Evolutionary conservation across 208 protist genomes (phyloP), one percentile per base, ranked within the genome.

Genomic region (Leishmania turanica): DNA sequence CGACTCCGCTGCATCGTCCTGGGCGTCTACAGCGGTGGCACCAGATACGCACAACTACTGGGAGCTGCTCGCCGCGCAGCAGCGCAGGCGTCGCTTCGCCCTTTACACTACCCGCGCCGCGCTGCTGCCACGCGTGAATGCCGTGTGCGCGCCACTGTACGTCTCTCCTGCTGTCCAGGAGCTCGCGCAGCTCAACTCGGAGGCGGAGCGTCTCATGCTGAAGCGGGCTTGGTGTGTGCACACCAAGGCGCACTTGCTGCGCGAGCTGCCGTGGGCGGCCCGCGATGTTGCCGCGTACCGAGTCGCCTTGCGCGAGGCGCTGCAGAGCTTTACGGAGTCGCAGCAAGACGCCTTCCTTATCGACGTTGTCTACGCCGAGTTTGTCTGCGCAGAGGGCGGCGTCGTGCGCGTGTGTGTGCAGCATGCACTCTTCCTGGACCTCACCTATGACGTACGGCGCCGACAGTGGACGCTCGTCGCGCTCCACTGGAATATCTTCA

Each of bases 161-260:
- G 71, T 93, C 37, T 93, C 93, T 17, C 93, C 91, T 24, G 92
- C 92, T 4, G 70, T 93, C 53, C 88, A 77, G 4, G 81, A 87
- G 42, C 87, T 90, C 47, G 86, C 92, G 3, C 73, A 51, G 47
- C 84, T 94, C 4, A 95, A 93, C 78, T 64, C 80, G 9, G 78
- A 81, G 24, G 92, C 93, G 8, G 93, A 97, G 87, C 80, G 85
- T 17, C 40, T 54, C 11, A 93, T 97, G 87, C 66, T 95, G 64
- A 49, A 79, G 73, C 82, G 87, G 4, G 87, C 85, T 77, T 95
- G 88, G 87, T 72, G 74, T 5, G 80, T 93, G 19, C 72, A 87
- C 62, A 93, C 89, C 66, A 94, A 92, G 77, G 87, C 85, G 6
- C 84, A 90, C 58, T 78, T 97, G 13, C 77, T 97, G 66, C 84